Conservation (phyloP, 805 yeast species). For the Saccharomycopsis microspora region DNA sequence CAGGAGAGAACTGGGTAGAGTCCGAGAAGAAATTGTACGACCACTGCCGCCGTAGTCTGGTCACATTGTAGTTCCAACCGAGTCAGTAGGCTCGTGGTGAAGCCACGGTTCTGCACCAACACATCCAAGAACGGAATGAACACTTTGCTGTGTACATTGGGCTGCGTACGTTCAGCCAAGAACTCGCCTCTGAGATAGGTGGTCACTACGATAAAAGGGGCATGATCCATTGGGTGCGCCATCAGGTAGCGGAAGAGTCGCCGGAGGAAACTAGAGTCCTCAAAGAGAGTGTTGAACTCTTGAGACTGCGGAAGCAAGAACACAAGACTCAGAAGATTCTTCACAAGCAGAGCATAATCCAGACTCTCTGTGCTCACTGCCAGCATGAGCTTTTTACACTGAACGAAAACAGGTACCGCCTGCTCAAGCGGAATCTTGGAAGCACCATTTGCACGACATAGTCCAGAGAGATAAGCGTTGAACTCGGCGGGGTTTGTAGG, state of each 20-base stretch:
- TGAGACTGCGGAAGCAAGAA: constrained; percentile 6
- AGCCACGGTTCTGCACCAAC: no score
- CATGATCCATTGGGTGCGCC: constrained; percentile 1
- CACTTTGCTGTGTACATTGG: no score
- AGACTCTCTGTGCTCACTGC: neutral
- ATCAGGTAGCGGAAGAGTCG: constrained; percentile 3
- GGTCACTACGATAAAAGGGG: constrained; percentile 4
- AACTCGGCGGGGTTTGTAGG: neutral
- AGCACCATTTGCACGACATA: neutral
- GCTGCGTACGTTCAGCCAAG: constrained; percentile 3
- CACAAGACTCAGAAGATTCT: constrained; percentile 2
- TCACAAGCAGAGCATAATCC: constrained; percentile 1
- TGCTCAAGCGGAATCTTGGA: constrained; percentile 6
- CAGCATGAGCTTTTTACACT: neutral
- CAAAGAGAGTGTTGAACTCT: constrained; percentile 9
- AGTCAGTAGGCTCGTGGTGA: no score
- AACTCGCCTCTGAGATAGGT: constrained; percentile 14
- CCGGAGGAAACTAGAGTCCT: constrained; percentile 7
- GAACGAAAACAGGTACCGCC: neutral
- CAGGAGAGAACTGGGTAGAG: constrained; percentile 1
- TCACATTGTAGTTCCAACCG: constrained; percentile 3
- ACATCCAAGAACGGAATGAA: no score
- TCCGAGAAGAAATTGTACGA: constrained; percentile 2
- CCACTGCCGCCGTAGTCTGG: neutral
- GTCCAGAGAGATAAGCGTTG: neutral